Conservation (phyloP, 177 flowering plant species). For the Vitis hybrid region DNA sequence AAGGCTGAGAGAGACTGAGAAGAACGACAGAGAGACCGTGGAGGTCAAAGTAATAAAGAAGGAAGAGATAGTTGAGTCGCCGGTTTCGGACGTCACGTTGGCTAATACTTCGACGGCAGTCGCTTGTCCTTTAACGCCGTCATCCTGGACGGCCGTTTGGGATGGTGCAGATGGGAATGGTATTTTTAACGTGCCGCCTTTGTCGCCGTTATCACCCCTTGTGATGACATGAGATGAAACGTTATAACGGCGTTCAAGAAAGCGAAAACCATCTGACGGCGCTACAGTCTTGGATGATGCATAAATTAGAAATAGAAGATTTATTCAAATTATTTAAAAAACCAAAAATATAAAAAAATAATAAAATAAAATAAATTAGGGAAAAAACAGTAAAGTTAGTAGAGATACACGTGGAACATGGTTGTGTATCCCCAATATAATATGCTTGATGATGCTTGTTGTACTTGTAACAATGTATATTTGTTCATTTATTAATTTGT, state of each 20-base stretch:
- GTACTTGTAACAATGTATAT: too few species aligned
- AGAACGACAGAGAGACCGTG: not conserved
- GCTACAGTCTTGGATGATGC: not conserved
- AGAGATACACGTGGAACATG: too few species aligned
- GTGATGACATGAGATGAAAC: too few species aligned
- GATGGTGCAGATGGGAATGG: conserved; percentile 15
- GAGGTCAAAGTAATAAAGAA: conserved; percentile 1
- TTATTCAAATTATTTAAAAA: too few species aligned
- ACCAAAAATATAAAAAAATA: too few species aligned
- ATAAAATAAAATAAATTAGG: too few species aligned
- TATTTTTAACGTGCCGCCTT: conserved; percentile 16
- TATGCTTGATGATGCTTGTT: too few species aligned
- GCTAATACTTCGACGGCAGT: not conserved
- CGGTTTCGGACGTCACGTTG: not conserved
- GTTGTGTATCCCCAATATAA: too few species aligned
- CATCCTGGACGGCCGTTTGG: conserved; percentile 21
- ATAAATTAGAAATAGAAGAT: not conserved
- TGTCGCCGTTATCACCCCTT: too few species aligned
- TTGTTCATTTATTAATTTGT: too few species aligned
- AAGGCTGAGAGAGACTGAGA: conserved; percentile 17
- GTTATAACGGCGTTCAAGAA: too few species aligned
- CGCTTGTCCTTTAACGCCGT: conserved; percentile 19
- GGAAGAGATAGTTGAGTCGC: not conserved
- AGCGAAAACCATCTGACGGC: not conserved
- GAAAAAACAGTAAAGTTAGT: too few species aligned